Evolutionary conservation across 2,329 filamentous ascomycete genomes (phyloP).

Genomic region (Aspergillus fructus): DNA sequence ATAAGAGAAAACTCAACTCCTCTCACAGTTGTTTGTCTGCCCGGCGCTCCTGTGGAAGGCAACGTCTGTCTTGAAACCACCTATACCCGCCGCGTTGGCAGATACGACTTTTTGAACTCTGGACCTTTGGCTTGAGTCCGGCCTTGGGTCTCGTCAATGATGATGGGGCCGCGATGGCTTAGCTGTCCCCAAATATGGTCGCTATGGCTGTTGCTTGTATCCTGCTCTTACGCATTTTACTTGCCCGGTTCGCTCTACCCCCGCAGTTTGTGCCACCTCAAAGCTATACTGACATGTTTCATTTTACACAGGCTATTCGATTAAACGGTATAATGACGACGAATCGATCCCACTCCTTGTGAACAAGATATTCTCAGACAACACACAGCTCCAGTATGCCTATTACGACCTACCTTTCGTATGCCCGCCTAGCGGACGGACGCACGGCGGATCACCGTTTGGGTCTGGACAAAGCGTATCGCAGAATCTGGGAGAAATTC

Average conservation of each 20-base stretch:
- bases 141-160: slow-evolving; percentile 11
- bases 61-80: not conserved
- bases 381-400: slow-evolving; percentile 86
- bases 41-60: not conserved
- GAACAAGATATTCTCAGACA: slow-evolving; percentile 89
- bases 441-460: slow-evolving; percentile 64
- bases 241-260: slow-evolving; percentile 66
- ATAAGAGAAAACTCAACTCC: not conserved
- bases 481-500: slow-evolving; percentile 81
- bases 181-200: slow-evolving; percentile 21
- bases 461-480: slow-evolving; percentile 75
- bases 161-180: slow-evolving; percentile 19
- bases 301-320: slow-evolving; percentile 68
- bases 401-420: slow-evolving; percentile 88
- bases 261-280: not conserved
- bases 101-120: slow-evolving; percentile 11
- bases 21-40: not conserved
- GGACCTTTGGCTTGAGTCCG: slow-evolving; percentile 9
- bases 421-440: slow-evolving; percentile 71
- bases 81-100: slow-evolving; percentile 21
- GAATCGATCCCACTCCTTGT: slow-evolving; percentile 81
- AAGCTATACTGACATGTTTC: slow-evolving; percentile 9
- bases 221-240: slow-evolving; percentile 69
- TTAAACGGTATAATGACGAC: slow-evolving; percentile 73
- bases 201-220: slow-evolving; percentile 51